These are phyloP conservation scores for Torulaspora globosa DNA, from an alignment of 1,139 yeast species.

Conservation along the genomic window DNA sequence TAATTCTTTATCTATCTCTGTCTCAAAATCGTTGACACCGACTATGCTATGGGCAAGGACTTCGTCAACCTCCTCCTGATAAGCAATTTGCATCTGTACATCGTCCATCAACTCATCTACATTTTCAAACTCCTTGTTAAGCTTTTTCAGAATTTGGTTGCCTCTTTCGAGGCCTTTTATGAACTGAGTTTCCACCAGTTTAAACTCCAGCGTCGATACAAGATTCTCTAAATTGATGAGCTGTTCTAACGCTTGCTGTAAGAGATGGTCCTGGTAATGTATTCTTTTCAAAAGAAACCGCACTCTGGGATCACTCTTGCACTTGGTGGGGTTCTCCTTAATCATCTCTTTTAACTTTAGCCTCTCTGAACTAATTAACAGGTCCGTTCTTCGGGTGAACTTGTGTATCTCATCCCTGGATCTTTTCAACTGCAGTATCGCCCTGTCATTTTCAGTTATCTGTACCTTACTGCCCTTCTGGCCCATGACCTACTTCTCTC, in stretches of 20 bases:
- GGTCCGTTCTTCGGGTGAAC: constrained; percentile 60
- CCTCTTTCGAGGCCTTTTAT: constrained; percentile 77
- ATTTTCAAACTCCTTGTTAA: constrained; percentile 73
- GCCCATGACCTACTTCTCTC: constrained; percentile 28
- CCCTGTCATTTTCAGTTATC: constrained; percentile 79
- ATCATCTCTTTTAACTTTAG: constrained; percentile 33
- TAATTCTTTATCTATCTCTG: constrained; percentile 55
- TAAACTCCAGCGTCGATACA: constrained; percentile 78
- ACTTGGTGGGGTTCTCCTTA: constrained; percentile 23
- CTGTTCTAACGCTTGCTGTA: constrained; percentile 70
- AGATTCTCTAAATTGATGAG: constrained; percentile 70
- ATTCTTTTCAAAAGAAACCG: constrained; percentile 68
- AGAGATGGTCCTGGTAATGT: constrained; percentile 72
- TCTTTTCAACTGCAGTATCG: constrained; percentile 76
- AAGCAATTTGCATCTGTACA: constrained; percentile 71
- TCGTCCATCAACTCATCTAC: constrained; percentile 85
- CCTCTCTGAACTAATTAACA: constrained; percentile 44
- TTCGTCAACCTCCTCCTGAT: constrained; percentile 64
- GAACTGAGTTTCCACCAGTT: constrained; percentile 81
- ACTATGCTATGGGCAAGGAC: constrained; percentile 44
- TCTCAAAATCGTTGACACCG: constrained; percentile 45
- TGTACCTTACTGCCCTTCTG: constrained; percentile 38
- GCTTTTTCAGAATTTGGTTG: constrained; percentile 62
- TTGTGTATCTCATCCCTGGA: constrained; percentile 82
- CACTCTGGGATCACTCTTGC: constrained; percentile 44